Conservation (phyloP, 1,139 yeast genomes). For the Yamadazyma kanchanaburiensis region DNA sequence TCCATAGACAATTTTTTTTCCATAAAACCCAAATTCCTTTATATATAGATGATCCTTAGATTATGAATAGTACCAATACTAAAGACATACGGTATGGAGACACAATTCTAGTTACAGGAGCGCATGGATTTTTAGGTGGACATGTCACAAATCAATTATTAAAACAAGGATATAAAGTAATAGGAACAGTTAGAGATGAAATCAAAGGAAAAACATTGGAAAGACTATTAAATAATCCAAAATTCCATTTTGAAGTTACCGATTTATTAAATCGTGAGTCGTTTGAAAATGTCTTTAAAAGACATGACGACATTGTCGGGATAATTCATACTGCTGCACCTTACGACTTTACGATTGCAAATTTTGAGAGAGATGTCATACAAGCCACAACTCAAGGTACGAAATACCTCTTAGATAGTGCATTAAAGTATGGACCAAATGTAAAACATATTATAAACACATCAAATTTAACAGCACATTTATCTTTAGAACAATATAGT, state of each 20-base stretch:
- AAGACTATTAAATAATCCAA: constrained; percentile 27
- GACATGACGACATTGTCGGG: constrained; percentile 46
- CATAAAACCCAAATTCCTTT: too few relatives aligned
- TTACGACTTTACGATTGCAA: constrained; percentile 19
- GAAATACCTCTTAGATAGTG: constrained; percentile 21
- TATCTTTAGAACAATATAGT: constrained; percentile 12
- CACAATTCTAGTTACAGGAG: constrained; percentile 39
- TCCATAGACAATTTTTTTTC: too few relatives aligned
- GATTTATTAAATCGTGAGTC: constrained; percentile 50
- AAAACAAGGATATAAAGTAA: constrained; percentile 44
- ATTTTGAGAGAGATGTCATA: constrained; percentile 28
- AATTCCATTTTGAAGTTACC: constrained; percentile 39
- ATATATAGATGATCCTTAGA: too few relatives aligned
- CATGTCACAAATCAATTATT: constrained; percentile 24
- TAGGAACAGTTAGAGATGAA: constrained; percentile 57
- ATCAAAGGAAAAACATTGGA: constrained; percentile 48
- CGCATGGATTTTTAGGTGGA: constrained; percentile 36
- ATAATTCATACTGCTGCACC: constrained; percentile 50
- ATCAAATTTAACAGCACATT: constrained; percentile 11
- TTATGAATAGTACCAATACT: too few relatives aligned
- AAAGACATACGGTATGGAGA: too few relatives aligned
- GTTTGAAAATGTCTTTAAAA: constrained; percentile 48
- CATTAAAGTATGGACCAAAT: constrained; percentile 19
- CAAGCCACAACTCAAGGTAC: constrained; percentile 33
- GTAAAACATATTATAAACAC: constrained; percentile 15